These are phyloP conservation scores for Pistacia integerrima DNA, from an alignment of 345 rosid species.

Conservation along the genomic window DNA sequence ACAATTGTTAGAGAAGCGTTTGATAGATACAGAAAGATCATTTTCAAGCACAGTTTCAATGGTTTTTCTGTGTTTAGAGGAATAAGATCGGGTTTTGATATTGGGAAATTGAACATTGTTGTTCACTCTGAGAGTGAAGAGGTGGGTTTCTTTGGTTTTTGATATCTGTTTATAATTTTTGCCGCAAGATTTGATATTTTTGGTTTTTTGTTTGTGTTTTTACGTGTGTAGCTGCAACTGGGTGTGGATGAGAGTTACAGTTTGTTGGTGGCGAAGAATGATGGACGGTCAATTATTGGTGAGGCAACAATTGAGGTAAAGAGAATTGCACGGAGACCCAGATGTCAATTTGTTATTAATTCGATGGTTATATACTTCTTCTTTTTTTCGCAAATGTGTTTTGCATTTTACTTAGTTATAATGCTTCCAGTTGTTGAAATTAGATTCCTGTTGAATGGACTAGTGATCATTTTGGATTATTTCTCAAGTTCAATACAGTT, in stretches of 20 bases:
- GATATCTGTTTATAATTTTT: not conserved
- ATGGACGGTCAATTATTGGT: constrained; percentile 51
- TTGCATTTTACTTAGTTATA: not conserved
- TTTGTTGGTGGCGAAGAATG: constrained; percentile 49
- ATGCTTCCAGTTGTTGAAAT: not conserved
- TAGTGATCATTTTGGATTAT: not conserved
- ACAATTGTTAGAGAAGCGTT: constrained; percentile 62
- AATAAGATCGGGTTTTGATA: constrained; percentile 50
- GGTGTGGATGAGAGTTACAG: constrained; percentile 67
- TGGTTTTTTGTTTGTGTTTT: not conserved
- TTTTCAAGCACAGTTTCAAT: constrained; percentile 49
- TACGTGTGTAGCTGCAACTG: constrained; percentile 50
- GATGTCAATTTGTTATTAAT: not conserved
- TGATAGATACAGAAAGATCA: constrained; percentile 62
- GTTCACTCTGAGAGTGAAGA: constrained; percentile 68
- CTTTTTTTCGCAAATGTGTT: not conserved
- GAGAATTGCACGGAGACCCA: not conserved
- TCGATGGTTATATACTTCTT: not conserved
- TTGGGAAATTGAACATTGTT: constrained; percentile 52
- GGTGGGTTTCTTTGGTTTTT: constrained; percentile 29
- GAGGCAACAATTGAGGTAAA: constrained; percentile 77
- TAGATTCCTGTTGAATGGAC: not conserved
- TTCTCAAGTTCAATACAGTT: not conserved
- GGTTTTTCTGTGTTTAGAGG: constrained; percentile 37
- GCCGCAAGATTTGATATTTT: constrained; percentile 37